A percentile compares a stretch with the other conserved stretches of the same genome.
Conservation (phyloP, 163 green algal species). For the Coccomyxa subellipsoidea region DNA sequence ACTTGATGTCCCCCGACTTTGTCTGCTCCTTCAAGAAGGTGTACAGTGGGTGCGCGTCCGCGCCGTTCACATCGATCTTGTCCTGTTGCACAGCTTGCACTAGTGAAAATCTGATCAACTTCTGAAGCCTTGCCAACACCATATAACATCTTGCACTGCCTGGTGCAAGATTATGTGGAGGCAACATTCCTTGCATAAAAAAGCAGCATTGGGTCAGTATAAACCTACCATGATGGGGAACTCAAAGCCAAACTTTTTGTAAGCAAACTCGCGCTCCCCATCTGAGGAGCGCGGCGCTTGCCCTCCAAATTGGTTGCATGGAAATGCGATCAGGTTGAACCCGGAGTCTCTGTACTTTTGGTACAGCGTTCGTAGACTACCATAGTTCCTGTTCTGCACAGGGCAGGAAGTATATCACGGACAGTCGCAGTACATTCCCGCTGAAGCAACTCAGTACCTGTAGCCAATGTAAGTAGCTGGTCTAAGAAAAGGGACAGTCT, state of each 20-base stretch:
- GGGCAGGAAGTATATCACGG: not conserved
- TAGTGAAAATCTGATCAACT: not conserved
- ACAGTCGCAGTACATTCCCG: not conserved
- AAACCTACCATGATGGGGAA: conserved; percentile 38
- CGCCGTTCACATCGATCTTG: conserved; percentile 76
- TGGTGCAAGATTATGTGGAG: not conserved
- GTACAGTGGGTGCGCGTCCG: conserved; percentile 72
- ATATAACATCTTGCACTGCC: not conserved
- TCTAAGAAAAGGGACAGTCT: not conserved
- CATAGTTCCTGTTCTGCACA: conserved; percentile 75
- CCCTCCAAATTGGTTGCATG: conserved; percentile 77
- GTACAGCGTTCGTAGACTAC: conserved; percentile 66
- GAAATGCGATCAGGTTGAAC: conserved; percentile 73
- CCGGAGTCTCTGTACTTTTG: conserved; percentile 72
- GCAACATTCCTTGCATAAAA: not conserved
- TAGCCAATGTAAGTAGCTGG: not conserved
- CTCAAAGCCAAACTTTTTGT: conserved; percentile 79
- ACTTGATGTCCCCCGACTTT: not conserved
- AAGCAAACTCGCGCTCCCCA: conserved; percentile 76
- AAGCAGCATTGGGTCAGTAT: not conserved
- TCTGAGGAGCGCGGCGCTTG: conserved; percentile 69
- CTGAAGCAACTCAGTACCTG: not conserved
- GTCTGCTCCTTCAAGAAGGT: conserved; percentile 43
- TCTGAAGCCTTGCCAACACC: not conserved
- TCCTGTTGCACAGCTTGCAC: conserved; percentile 43